phyloP scores from a whole-genome alignment of 106 monocot species.

The Hemerocallis citrina region DNA sequence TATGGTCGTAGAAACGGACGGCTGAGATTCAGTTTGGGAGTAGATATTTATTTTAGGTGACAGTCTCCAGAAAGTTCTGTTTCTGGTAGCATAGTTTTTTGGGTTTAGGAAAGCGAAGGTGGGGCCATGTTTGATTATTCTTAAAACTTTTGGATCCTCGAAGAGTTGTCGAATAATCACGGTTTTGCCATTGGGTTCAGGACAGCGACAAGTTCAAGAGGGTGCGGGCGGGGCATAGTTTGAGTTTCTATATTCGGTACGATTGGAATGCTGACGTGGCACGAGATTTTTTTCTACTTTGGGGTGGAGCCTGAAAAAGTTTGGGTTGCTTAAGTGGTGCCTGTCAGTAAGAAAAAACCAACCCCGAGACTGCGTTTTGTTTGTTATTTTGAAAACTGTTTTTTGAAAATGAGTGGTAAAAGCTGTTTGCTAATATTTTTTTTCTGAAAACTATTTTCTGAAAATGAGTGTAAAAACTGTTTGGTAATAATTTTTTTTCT shows the following conservation, averaged over 20 bases:
- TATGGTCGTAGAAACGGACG: not conserved
- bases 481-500: too few species aligned
- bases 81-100: too few species aligned
- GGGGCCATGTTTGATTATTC: too few species aligned
- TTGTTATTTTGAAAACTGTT: too few species aligned
- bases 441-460: too few species aligned
- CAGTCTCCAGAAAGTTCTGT: slow-evolving; percentile 6
- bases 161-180: not conserved
- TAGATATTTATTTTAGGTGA: not conserved
- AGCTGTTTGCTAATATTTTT: too few species aligned
- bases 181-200: not conserved
- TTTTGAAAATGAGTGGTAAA: too few species aligned
- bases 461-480: too few species aligned
- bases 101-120: too few species aligned
- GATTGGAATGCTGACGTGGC: not conserved
- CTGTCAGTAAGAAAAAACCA: not conserved
- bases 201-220: not conserved
- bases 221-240: not conserved
- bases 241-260: not conserved
- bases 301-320: not conserved
- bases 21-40: not conserved
- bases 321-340: not conserved
- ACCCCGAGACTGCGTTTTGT: too few species aligned
- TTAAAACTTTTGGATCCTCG: too few species aligned
- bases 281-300: not conserved